phyloP scores from a whole-genome alignment of 371 early-diverging fungal species.

The Mucor irregularis region DNA sequence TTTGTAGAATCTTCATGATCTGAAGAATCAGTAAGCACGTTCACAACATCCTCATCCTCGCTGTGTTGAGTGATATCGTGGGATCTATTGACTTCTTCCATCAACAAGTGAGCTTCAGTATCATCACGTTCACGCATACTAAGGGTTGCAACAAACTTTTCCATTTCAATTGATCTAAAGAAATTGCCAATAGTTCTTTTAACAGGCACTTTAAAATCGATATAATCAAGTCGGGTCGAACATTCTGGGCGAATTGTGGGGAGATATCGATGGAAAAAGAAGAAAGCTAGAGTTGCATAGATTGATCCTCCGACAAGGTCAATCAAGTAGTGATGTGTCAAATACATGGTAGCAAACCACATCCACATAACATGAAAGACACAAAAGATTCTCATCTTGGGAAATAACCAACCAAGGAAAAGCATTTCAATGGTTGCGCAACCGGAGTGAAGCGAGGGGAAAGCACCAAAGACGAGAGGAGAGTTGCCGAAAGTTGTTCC shows the following conservation, averaged over 20 bases:
- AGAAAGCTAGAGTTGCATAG: constrained; percentile 61
- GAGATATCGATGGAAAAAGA: constrained; percentile 35
- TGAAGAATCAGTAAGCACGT: neutral
- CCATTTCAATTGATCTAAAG: constrained; percentile 23
- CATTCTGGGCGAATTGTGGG: constrained; percentile 43
- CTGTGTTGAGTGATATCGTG: no score
- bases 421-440: constrained; percentile 68
- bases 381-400: constrained; percentile 47
- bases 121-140: neutral
- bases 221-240: constrained; percentile 13
- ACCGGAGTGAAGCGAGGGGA: constrained; percentile 75
- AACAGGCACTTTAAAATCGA: constrained; percentile 5
- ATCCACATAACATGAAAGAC: constrained; percentile 68
- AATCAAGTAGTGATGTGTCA: constrained; percentile 76
- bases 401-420: constrained; percentile 56
- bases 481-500: constrained; percentile 66
- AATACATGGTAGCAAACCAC: constrained; percentile 81
- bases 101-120: neutral
- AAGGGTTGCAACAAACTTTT: constrained; percentile 4
- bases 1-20: neutral
- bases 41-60: neutral
- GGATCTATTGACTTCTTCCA: no score
- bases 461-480: constrained; percentile 77
- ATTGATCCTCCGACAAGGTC: constrained; percentile 71
- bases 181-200: constrained; percentile 11